Conservation (phyloP, 768 basidiomycete genomes). For the Cystofilobasidium bisporidii region DNA sequence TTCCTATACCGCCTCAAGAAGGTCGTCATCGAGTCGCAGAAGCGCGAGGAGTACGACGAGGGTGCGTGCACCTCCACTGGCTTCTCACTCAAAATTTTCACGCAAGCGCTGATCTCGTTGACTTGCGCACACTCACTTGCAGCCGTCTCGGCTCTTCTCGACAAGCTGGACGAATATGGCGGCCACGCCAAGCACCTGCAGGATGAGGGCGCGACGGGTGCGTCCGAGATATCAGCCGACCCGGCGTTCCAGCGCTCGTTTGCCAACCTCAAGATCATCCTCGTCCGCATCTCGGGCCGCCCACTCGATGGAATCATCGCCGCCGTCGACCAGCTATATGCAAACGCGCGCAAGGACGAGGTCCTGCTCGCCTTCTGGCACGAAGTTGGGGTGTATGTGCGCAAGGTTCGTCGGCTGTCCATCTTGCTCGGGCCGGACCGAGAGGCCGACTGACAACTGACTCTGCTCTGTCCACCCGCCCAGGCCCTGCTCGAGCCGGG, state of each 20-base stretch:
- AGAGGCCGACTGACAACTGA: no score
- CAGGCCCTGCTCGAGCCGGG: constrained; percentile 68
- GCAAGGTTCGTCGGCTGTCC: constrained; percentile 30
- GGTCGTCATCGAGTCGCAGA: constrained; percentile 84
- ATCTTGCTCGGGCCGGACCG: no score
- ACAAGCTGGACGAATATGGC: constrained; percentile 41
- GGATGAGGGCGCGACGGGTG: constrained; percentile 40
- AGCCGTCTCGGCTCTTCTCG: constrained; percentile 43
- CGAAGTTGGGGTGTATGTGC: constrained; percentile 53
- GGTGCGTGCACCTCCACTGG: background rate
- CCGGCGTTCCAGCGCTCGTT: constrained; percentile 50
- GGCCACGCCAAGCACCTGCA: constrained; percentile 46
- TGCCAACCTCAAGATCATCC: constrained; percentile 60
- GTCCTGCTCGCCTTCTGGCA: constrained; percentile 66
- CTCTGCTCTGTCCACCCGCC: no score
- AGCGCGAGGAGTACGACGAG: constrained; percentile 49
- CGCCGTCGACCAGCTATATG: constrained; percentile 59
- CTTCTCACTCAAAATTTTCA: no score
- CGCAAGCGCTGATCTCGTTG: no score
- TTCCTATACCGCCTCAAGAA: constrained; percentile 91
- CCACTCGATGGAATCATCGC: constrained; percentile 61
- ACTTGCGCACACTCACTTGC: constrained; percentile 49
- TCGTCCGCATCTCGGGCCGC: constrained; percentile 76
- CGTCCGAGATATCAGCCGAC: constrained; percentile 44
- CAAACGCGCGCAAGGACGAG: constrained; percentile 63